Conservation (phyloP, 805 yeast genomes). For the Wickerhamiella shivajii region DNA sequence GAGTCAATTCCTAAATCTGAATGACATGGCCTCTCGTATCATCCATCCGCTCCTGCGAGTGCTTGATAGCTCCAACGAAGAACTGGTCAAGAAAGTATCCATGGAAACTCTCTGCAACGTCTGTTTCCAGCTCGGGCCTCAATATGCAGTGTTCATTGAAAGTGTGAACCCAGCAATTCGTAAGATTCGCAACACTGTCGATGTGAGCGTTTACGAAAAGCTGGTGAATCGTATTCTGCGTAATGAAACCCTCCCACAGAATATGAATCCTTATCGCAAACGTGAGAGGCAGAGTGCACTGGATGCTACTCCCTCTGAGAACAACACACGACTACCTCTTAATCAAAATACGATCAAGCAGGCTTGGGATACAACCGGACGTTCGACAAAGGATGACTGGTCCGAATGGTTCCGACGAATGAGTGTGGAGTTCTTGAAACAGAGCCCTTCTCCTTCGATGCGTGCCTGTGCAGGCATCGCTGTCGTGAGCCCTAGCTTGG, state of each 20-base stretch:
- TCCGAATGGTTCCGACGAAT: constrained; percentile 89
- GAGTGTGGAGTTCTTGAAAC: constrained; percentile 72
- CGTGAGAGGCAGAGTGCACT: constrained; percentile 38
- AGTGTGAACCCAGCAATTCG: constrained; percentile 18
- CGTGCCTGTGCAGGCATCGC: constrained; percentile 88
- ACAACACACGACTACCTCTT: constrained; percentile 60
- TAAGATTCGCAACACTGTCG: constrained; percentile 8
- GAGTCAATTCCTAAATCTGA: constrained; percentile 53
- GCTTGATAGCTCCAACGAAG: constrained; percentile 38
- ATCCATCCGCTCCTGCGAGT: constrained; percentile 75
- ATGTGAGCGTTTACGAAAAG: constrained; percentile 47
- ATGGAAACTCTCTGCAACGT: constrained; percentile 66
- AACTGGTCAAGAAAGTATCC: constrained; percentile 40
- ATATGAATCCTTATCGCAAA: constrained; percentile 35
- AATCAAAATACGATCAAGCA: constrained; percentile 50
- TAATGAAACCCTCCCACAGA: constrained; percentile 77
- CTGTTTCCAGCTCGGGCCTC: constrained; percentile 66
- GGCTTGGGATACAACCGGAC: constrained; percentile 85
- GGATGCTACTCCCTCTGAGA: constrained; percentile 47
- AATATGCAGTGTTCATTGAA: constrained; percentile 62
- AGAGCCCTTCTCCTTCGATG: constrained; percentile 87
- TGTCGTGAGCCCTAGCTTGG: constrained; percentile 71
- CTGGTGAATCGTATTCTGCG: constrained; percentile 61
- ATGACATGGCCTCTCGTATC: constrained; percentile 81
- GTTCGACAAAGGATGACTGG: constrained; percentile 92